Conservation (phyloP, 1,284 basidiomycete genomes). For the Wolfiporia cocos region DNA sequence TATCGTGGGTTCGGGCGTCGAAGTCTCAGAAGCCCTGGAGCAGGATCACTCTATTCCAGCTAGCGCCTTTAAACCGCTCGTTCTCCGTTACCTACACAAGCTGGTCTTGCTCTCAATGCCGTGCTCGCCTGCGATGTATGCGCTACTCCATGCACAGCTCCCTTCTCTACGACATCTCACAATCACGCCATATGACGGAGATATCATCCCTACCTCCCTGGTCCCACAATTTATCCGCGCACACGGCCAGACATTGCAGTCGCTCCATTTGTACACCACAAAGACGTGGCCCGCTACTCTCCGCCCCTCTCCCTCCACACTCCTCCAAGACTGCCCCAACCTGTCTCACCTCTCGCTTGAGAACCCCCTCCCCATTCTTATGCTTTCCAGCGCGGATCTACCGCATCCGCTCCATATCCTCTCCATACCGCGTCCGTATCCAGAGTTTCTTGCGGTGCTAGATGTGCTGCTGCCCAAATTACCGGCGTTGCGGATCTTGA, state of each 20-base stretch:
- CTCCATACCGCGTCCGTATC: constrained; percentile 63
- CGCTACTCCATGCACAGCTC: constrained; percentile 55
- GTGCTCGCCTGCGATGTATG: constrained; percentile 55
- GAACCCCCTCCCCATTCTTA: constrained; percentile 48
- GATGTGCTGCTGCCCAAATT: constrained; percentile 50
- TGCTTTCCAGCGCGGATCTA: constrained; percentile 26
- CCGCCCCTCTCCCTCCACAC: constrained; percentile 47
- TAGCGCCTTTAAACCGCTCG: constrained; percentile 33
- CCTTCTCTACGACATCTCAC: constrained; percentile 63
- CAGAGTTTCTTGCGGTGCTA: constrained; percentile 48
- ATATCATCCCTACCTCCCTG: constrained; percentile 49
- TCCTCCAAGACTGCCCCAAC: constrained; percentile 51
- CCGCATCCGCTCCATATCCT: constrained; percentile 52
- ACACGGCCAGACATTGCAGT: constrained; percentile 58
- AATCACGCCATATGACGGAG: constrained; percentile 69
- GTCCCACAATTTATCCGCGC: constrained; percentile 53
- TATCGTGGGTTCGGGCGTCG: constrained; percentile 53
- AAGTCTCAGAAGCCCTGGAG: constrained; percentile 27
- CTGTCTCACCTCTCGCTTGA: constrained; percentile 65
- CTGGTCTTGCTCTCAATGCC: constrained; percentile 65
- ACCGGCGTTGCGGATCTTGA: constrained; percentile 48
- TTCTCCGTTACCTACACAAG: constrained; percentile 55
- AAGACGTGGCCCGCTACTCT: constrained; percentile 72
- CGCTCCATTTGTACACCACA: constrained; percentile 62
- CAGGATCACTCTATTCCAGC: constrained; percentile 18